Evolutionary conservation across 179 eudicot genomes (phyloP).

Genomic region (Silene noctiflora): DNA sequence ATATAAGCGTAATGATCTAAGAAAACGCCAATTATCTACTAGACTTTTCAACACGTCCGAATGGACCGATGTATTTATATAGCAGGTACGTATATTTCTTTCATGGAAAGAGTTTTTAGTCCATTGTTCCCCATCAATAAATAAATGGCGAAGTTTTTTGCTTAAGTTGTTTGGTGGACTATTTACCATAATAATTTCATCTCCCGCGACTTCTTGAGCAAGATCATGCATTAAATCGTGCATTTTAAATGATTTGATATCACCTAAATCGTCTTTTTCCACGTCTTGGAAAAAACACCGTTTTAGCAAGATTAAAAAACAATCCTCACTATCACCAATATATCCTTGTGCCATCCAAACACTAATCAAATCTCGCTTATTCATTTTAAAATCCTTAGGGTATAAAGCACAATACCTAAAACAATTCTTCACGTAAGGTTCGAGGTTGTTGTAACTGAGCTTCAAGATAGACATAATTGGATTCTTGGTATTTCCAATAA

Average conservation of each 20-base stretch:
- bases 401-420: slow-evolving; percentile 13
- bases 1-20: slow-evolving; percentile 12
- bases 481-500: neutral
- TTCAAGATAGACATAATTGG: neutral
- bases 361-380: neutral
- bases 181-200: neutral
- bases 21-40: neutral
- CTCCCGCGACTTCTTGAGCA: slow-evolving; percentile 17
- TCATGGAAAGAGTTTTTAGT: neutral
- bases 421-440: slow-evolving; percentile 1
- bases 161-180: neutral
- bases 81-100: neutral
- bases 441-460: slow-evolving; percentile 10
- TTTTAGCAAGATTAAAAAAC: slow-evolving; percentile 8
- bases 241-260: slow-evolving; percentile 21
- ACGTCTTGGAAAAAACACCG: slow-evolving; percentile 22
- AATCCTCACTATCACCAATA: slow-evolving; percentile 10
- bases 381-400: neutral
- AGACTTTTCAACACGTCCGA: neutral
- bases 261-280: neutral
- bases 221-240: slow-evolving; percentile 27
- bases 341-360: slow-evolving; percentile 23
- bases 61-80: neutral
- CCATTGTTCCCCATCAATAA: neutral
- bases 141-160: neutral